These are phyloP conservation scores for Neofusicoccum parvum DNA, from an alignment of 2,329 filamentous ascomycete species.

Conservation along the genomic window DNA sequence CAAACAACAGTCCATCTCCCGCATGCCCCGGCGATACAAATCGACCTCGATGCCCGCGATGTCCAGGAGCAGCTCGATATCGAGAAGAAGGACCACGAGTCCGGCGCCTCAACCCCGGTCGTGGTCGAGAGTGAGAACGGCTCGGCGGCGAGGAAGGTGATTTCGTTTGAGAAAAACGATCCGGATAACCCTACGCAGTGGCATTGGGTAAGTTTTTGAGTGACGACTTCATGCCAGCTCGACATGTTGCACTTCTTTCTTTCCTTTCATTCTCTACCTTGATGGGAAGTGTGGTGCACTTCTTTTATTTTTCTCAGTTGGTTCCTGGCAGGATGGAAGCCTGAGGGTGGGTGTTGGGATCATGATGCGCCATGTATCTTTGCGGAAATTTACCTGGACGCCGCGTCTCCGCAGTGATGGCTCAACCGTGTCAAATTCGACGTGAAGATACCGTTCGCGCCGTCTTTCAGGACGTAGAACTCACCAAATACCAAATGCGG, in stretches of 20 bases:
- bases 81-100: constrained; percentile 34
- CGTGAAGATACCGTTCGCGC: neutral
- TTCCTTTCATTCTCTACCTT: neutral
- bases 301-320: too few relatives aligned
- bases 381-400: neutral
- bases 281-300: too few relatives aligned
- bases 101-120: constrained; percentile 18
- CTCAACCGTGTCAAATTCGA: neutral
- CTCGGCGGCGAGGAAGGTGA: constrained; percentile 29
- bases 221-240: too few relatives aligned
- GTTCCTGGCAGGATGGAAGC: neutral
- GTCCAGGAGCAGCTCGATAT: constrained; percentile 28
- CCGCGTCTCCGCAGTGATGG: neutral
- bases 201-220: constrained; percentile 31
- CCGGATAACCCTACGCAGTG: constrained; percentile 48
- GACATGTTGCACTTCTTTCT: neutral
- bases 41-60: constrained; percentile 28
- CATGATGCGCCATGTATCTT: neutral
- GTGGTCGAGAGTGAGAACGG: neutral
- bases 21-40: neutral
- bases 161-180: constrained; percentile 44
- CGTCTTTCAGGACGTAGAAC: neutral
- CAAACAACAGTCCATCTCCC: neutral
- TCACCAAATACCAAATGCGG: too few relatives aligned
- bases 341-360: neutral